Percentiles rank a stretch among this genome's conserved stretches.
Conservation (phyloP, 768 basidiomycete species). For the Mycena polygramma region DNA sequence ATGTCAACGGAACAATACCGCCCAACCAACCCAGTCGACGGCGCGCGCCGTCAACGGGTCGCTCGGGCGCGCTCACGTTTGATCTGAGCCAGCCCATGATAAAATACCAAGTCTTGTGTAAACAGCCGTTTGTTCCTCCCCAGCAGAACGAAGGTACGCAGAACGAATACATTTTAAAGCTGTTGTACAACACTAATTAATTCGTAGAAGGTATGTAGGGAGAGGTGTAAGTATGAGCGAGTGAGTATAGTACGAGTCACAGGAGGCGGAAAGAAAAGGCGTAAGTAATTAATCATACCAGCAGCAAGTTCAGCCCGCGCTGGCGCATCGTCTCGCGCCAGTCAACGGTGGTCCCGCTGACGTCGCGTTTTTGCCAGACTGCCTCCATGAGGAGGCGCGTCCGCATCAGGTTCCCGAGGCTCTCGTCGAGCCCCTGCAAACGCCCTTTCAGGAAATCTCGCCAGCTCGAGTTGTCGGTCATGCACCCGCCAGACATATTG, state of each 20-base stretch:
- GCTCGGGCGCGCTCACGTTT: slow-evolving; percentile 23
- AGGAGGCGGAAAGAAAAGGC: background rate
- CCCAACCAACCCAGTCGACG: too few species aligned
- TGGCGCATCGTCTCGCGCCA: slow-evolving; percentile 73
- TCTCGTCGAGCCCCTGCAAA: slow-evolving; percentile 66
- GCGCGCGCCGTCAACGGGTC: background rate
- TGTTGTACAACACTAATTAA: slow-evolving; percentile 33
- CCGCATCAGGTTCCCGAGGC: slow-evolving; percentile 72
- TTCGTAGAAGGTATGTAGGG: slow-evolving; percentile 16
- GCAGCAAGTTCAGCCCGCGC: slow-evolving; percentile 61
- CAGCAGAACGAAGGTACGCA: slow-evolving; percentile 18
- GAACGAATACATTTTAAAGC: background rate
- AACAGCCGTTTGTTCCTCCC: background rate
- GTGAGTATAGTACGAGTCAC: slow-evolving; percentile 13
- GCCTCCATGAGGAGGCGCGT: slow-evolving; percentile 74
- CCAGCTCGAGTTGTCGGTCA: slow-evolving; percentile 73
- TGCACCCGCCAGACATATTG: slow-evolving; percentile 78
- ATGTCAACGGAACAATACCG: background rate
- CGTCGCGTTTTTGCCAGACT: slow-evolving; percentile 77
- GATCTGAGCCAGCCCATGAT: background rate
- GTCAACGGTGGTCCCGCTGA: slow-evolving; percentile 65
- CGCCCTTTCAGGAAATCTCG: slow-evolving; percentile 72
- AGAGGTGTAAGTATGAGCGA: slow-evolving; percentile 15
- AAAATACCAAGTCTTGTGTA: background rate
- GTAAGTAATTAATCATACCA: slow-evolving; percentile 54